A percentile compares a stretch with the other conserved stretches of the same genome.
These are phyloP conservation scores for Nakazawaea ishiwadae DNA, from an alignment of 805 yeast genomes.

Conservation along the genomic window DNA sequence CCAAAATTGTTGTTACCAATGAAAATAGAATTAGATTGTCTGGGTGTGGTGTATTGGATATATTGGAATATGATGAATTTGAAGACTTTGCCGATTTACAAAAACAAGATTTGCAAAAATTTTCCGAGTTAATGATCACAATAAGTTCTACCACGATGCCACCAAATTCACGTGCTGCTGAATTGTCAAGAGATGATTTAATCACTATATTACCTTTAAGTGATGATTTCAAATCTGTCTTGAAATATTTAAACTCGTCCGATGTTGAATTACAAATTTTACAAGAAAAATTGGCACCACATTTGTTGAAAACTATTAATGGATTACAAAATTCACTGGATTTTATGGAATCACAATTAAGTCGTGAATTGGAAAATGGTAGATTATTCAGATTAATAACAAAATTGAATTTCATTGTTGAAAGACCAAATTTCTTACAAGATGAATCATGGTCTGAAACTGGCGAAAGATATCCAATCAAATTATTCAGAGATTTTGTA, in stretches of 20 bases:
- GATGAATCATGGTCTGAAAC: slow-evolving; percentile 65
- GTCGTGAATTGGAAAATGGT: slow-evolving; percentile 82
- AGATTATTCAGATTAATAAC: slow-evolving; percentile 77
- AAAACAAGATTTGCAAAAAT: slow-evolving; percentile 46
- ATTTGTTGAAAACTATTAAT: slow-evolving; percentile 42
- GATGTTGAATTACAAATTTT: slow-evolving; percentile 27
- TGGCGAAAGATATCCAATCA: slow-evolving; percentile 69
- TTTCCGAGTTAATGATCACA: slow-evolving; percentile 59
- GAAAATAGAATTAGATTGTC: slow-evolving; percentile 68
- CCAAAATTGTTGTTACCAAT: slow-evolving; percentile 70
- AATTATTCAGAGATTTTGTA: slow-evolving; percentile 75
- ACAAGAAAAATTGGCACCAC: slow-evolving; percentile 35
- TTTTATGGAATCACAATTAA: slow-evolving; percentile 53
- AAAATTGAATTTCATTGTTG: slow-evolving; percentile 74
- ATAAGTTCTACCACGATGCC: slow-evolving; percentile 37
- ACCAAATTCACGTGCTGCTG: slow-evolving; percentile 14
- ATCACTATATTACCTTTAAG: slow-evolving; percentile 32
- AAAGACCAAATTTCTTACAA: slow-evolving; percentile 61
- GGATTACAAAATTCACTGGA: slow-evolving; percentile 50
- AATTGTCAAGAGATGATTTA: slow-evolving; percentile 16
- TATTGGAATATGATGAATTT: slow-evolving; percentile 34
- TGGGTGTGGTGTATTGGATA: slow-evolving; percentile 68
- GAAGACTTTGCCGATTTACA: slow-evolving; percentile 32
- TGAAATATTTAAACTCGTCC: slow-evolving; percentile 29
- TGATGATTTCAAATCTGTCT: slow-evolving; percentile 39